phyloP scores from a whole-genome alignment of 768 basidiomycete genomes.

The Tylopilus intermedius region DNA sequence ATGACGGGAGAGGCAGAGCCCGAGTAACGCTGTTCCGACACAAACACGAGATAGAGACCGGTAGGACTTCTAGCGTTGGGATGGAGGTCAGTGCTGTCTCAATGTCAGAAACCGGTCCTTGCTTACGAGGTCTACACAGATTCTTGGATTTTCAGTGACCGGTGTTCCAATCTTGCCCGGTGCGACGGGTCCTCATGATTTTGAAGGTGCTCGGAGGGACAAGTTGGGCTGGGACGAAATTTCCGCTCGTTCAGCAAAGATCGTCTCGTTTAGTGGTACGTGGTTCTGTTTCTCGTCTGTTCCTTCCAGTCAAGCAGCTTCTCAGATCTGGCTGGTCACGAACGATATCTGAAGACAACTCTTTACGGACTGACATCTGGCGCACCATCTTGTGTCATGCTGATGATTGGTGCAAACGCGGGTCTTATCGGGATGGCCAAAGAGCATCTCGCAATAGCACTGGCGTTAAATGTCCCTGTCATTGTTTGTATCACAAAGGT shows the following conservation, averaged over 20 bases:
- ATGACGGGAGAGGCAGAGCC: constrained; percentile 77
- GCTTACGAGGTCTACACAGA: constrained; percentile 40
- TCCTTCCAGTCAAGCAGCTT: not conserved
- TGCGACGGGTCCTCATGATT: constrained; percentile 48
- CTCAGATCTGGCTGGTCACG: constrained; percentile 91
- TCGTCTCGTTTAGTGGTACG: constrained; percentile 86
- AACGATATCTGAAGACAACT: constrained; percentile 88
- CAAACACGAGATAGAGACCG: constrained; percentile 96
- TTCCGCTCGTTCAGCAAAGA: constrained; percentile 80
- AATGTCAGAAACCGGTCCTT: not conserved
- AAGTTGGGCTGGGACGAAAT: constrained; percentile 97
- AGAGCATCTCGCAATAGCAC: constrained; percentile 91
- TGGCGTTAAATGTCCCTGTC: constrained; percentile 90
- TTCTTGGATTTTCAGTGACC: constrained; percentile 77
- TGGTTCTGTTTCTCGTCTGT: not conserved
- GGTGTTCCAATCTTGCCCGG: constrained; percentile 78
- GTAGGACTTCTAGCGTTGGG: constrained; percentile 91
- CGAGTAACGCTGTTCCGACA: constrained; percentile 91
- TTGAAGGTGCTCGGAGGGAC: constrained; percentile 69
- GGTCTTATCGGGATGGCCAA: constrained; percentile 90
- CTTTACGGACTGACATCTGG: constrained; percentile 93
- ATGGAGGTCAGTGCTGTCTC: constrained; percentile 73
- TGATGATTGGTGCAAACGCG: constrained; percentile 95
- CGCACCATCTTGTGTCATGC: constrained; percentile 83
- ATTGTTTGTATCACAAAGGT: constrained; percentile 95